These are phyloP conservation scores for Xylaria digitata DNA, from an alignment of 2,329 filamentous ascomycete species.

Conservation along the genomic window DNA sequence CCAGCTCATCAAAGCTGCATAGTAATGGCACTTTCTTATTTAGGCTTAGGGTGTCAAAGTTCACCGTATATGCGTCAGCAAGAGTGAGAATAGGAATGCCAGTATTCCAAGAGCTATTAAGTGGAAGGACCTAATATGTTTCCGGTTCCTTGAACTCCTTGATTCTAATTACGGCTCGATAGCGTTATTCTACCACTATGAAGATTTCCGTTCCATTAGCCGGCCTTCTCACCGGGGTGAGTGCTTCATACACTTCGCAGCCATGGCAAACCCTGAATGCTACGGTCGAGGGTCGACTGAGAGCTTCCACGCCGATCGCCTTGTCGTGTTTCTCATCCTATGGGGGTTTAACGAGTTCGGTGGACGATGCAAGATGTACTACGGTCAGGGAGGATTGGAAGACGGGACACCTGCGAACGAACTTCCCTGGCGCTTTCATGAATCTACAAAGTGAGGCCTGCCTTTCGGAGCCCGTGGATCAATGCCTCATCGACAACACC, in stretches of 20 bases:
- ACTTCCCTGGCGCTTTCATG: slow-evolving; percentile 46
- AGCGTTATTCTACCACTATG: slow-evolving; percentile 12
- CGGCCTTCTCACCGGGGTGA: slow-evolving; percentile 18
- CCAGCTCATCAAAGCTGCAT: neutral
- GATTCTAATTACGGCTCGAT: neutral
- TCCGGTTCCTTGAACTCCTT: neutral
- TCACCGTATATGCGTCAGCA: slow-evolving; percentile 31
- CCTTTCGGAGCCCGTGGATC: slow-evolving; percentile 43
- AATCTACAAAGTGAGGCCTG: slow-evolving; percentile 48
- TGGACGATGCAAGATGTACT: slow-evolving; percentile 42
- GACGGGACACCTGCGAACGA: slow-evolving; percentile 40
- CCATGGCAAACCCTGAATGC: slow-evolving; percentile 39
- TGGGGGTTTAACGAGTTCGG: slow-evolving; percentile 33
- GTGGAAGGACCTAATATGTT: slow-evolving; percentile 5
- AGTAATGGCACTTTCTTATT: slow-evolving; percentile 32
- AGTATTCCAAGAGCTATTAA: slow-evolving; percentile 16
- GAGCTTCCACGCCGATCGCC: slow-evolving; percentile 41
- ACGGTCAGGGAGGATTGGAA: slow-evolving; percentile 44
- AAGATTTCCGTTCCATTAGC: slow-evolving; percentile 20
- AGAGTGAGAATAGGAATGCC: neutral
- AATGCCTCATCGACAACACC: slow-evolving; percentile 47
- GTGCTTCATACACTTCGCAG: slow-evolving; percentile 19
- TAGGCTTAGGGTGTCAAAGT: slow-evolving; percentile 22
- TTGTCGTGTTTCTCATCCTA: slow-evolving; percentile 48
- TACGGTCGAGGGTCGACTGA: slow-evolving; percentile 42